These are phyloP conservation scores for Rhizopogon rudus DNA, from an alignment of 768 basidiomycete species.

Conservation along the genomic window DNA sequence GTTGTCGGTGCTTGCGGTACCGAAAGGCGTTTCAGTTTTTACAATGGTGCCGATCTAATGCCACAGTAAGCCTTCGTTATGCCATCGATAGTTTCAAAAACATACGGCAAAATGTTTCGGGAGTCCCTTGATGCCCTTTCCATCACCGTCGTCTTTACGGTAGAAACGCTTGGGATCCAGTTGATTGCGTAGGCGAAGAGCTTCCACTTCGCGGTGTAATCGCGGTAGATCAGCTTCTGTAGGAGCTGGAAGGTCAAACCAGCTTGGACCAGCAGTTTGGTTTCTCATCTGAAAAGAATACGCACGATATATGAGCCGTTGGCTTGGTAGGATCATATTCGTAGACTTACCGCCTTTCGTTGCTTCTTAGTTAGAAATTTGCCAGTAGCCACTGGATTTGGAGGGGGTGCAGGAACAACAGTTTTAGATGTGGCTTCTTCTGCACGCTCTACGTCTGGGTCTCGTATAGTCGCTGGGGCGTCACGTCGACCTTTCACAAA, in stretches of 20 bases:
- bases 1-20: constrained; percentile 63
- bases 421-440: constrained; percentile 46
- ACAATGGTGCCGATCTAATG: constrained; percentile 75
- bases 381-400: constrained; percentile 58
- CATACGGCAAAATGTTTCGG: constrained; percentile 89
- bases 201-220: constrained; percentile 81
- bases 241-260: constrained; percentile 89
- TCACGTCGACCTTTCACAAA: constrained; percentile 39
- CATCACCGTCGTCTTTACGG: constrained; percentile 80
- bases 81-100: constrained; percentile 5
- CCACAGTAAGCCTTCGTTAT: background rate
- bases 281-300: constrained; percentile 47
- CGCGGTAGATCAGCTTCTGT: constrained; percentile 73
- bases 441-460: constrained; percentile 55
- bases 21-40: constrained; percentile 67
- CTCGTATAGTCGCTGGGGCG: constrained; percentile 44
- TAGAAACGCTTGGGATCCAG: constrained; percentile 93
- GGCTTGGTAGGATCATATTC: too few relatives aligned
- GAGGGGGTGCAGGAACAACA: constrained; percentile 53
- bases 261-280: constrained; percentile 71
- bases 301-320: background rate
- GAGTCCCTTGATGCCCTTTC: constrained; percentile 77
- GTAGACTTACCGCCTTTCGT: constrained; percentile 57
- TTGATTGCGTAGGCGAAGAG: constrained; percentile 79
- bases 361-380: constrained; percentile 69